Evolutionary conservation across 495 filamentous ascomycete genomes (phyloP), one percentile per base, ranked within the genome.

Genomic region (Annulohypoxylon stygium): DNA sequence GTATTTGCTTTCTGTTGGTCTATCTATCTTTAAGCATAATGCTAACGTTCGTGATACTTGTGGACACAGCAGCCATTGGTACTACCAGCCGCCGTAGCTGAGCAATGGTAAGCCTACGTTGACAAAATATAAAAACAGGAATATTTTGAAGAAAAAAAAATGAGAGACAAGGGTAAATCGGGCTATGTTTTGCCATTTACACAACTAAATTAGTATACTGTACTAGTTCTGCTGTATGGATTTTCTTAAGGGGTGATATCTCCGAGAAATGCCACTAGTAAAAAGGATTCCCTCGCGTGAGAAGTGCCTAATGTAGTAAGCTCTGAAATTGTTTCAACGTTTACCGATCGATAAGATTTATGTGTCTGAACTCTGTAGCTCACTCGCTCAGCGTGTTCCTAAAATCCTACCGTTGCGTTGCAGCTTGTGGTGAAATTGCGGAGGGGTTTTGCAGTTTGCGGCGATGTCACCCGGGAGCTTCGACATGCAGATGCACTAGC

Each of bases 321-420:
- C 72, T 55, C 50, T 65, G 41, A 14, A 14, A 48, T 67, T 41
- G 37, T 67, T 67, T 65, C 59, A 48, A 70, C 16, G 14, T 47
- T 50, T 64, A 33, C 37, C 58, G 67, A 70, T 67, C 43, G 67
- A 65, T 67, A 70, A 66, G 63, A 67, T 33, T 60, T 34, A 51
- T 51, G 51, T 53, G 45, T 55, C 20, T 64, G 53, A 57, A 26
- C 39, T 61, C 26, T 63, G 45, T 23, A 33, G 39, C 33, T 66
- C 18, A 20, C 33, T 66, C 14, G 20, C 61, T 60, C 37, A 41
- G 51, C 59, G 59, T 51, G 43, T 63, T 67, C 53, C 62, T 18
- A 70, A 26, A 65, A 67, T 70, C 59, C 59, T 53, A 70, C 57
- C 62, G 67, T 70, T 67, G 67, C 67, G 36, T 68, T 75, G 72